Evolutionary conservation across 768 basidiomycete species (phyloP).

Genomic region (Auricularia heimuer): DNA sequence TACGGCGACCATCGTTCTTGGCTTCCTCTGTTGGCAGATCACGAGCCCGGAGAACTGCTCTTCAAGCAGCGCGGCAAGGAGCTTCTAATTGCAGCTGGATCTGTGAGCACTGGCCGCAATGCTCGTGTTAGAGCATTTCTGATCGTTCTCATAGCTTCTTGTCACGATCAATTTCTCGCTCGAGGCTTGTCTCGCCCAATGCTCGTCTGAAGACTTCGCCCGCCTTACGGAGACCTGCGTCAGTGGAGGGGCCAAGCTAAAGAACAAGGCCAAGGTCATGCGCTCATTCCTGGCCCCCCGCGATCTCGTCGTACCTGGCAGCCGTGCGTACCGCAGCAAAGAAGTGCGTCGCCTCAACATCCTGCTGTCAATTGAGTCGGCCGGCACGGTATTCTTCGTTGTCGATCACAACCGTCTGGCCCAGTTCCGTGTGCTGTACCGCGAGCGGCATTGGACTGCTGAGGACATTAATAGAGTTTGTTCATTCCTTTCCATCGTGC

Average conservation of each 20-base stretch:
- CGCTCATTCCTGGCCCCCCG: background rate
- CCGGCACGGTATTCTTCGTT: background rate
- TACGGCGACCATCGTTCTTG: background rate
- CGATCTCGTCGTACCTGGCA: background rate
- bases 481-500: no score
- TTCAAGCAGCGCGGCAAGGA: background rate
- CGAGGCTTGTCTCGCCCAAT: background rate
- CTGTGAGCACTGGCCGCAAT: background rate
- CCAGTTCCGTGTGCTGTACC: background rate
- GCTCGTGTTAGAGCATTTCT: background rate
- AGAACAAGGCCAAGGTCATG: background rate
- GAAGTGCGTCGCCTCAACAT: background rate
- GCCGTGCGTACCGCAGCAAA: background rate
- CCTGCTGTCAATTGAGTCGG: background rate
- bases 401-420: background rate
- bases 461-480: background rate
- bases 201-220: background rate
- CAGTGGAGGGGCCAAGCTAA: background rate
- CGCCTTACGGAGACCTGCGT: background rate
- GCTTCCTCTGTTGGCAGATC: background rate
- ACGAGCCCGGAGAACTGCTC: background rate
- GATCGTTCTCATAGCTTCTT: background rate
- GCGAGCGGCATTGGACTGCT: background rate
- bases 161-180: background rate
- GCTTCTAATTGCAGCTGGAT: background rate